Evolutionary conservation across 2,329 filamentous ascomycete species (phyloP), one percentile per base, ranked within the genome.

Genomic region (Aspergillus glaucus): DNA sequence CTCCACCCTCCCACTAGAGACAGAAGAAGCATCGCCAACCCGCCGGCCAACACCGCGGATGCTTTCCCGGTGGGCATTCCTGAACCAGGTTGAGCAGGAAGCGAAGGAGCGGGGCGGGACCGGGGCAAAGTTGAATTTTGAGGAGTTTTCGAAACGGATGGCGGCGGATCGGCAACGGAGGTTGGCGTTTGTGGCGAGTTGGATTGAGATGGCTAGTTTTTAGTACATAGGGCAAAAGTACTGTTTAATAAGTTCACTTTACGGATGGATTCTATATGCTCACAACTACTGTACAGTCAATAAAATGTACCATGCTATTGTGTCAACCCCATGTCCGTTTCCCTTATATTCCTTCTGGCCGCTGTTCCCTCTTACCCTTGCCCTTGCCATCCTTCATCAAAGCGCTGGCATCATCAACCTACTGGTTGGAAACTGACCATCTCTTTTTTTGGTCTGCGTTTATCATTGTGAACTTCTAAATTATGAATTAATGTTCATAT

Each of bases 121-220:
- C 5, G 69, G 66, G 70, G 92, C 89, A 1, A 81, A 84, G 61
- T 73, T 97, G 43, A 87, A 72, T 62, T 91, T 85, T 55, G 77
- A 79, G 1, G 93, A 97, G 67, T 94, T 97, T 68, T 84, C 88
- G 60, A 73, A 74, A 36, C 84, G 85, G 44, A 88, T 93, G 72
- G 81, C 82, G 57, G 76, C 76, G n/a, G 78, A 83, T 54, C 80
- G 84, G 55, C 80, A 81, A 21, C 81, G 82, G 62, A 73, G 85
- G 46, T 76, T 91, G 52, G 87, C 88, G 57, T 92, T 95, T 67
- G 76, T 96, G 43, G 88, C 88, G 51, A 88, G 82, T 60, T 97
- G 92, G 92, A 88, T 96, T 67, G 91, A 96, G 55, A 77, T 82
- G 77, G 80, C 80, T 59, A 75, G 76, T 64, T 80, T 84, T 63